Base-by-base conservation (phyloP, 805 yeast genomes). In the Jamesozyma jinghongensis region DNA sequence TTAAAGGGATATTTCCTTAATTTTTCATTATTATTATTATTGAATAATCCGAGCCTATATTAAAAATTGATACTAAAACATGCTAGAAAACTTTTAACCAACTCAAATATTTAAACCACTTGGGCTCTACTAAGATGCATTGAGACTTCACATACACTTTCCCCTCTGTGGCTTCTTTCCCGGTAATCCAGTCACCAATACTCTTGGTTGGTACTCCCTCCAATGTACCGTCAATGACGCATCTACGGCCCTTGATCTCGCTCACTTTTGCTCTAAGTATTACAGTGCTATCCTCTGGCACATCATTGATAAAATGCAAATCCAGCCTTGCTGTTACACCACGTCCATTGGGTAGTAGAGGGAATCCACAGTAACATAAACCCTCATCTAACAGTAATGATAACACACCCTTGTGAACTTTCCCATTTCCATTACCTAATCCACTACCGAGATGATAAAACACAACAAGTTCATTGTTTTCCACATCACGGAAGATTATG, bases 301-400 rank as follows among this genome's bases (percentile, higher is more conserved):
- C 61, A 32, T 71, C 70, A n/a, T 56, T 44, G 8, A 51, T 30
- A 60, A 85, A 90, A 39, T 81, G 69, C 7, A 90, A 67, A 2
- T 72, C 62, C 33, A 90, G 66, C 38, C 70, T 72, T 0, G 95
- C 98, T 0, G 98, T 90, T 19, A 92, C 95, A 12, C 97, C 98
- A 38, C 81, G 70, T 41, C 77, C 73, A 42, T 79, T 76, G 1
- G 97, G 97, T 11, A 90, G 66, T 20, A 72, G 65, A 3, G 85
- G 77, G 57, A 87, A 90, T 13, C 96, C 97, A 53, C 94, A 83
- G 34, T 77, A 70, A 53, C 95, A 85, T 22, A 90, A 64, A 0
- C 82, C 81, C 57, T 88, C 97, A 61, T 90, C 97, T 40, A 90
- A 48, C 12, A 90, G 59, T 2, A 94, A 79, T 2, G 94, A 73